Percentiles rank a stretch among this genome's conserved stretches.
Conservation (phyloP, 371 early-diverging fungal genomes). For the Umbelopsis sp. region DNA sequence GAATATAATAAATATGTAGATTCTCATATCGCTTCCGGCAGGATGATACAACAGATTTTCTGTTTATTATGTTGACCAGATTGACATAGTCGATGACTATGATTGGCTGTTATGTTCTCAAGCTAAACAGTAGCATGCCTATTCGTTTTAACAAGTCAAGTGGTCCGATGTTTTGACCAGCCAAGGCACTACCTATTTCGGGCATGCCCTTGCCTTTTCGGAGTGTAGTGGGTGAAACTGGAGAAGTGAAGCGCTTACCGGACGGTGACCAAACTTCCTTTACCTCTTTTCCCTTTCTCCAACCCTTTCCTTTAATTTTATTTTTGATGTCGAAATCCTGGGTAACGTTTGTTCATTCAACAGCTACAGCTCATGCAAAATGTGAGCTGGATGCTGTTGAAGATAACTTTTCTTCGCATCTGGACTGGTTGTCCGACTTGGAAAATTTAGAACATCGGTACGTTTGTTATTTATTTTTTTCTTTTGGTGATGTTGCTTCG, state of each 20-base stretch:
- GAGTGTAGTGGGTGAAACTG: constrained; percentile 15
- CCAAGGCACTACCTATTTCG: constrained; percentile 1
- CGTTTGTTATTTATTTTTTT: constrained; percentile 7
- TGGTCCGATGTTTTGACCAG: constrained; percentile 15
- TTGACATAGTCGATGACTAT: neutral
- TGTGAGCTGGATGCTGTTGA: constrained; percentile 8
- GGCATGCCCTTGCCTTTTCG: constrained; percentile 8
- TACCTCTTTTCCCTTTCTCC: neutral
- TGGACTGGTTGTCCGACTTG: constrained; percentile 14
- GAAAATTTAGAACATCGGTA: constrained; percentile 14
- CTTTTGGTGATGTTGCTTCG: neutral
- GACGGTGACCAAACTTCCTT: neutral
- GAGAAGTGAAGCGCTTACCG: neutral
- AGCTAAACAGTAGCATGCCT: neutral
- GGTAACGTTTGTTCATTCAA: constrained; percentile 2
- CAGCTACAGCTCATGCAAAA: constrained; percentile 6
- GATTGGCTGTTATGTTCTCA: neutral
- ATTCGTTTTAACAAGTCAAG: neutral
- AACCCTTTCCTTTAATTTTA: neutral
- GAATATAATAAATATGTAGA: no score
- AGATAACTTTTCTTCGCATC: constrained; percentile 4
- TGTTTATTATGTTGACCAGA: no score
- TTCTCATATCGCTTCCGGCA: no score
- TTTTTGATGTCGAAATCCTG: constrained; percentile 2
- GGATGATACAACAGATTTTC: no score